A percentile compares a stretch with the other conserved stretches of the same genome.
phyloP scores from a whole-genome alignment of 371 early-diverging fungal species.

The Rhizopus arrhizus region DNA sequence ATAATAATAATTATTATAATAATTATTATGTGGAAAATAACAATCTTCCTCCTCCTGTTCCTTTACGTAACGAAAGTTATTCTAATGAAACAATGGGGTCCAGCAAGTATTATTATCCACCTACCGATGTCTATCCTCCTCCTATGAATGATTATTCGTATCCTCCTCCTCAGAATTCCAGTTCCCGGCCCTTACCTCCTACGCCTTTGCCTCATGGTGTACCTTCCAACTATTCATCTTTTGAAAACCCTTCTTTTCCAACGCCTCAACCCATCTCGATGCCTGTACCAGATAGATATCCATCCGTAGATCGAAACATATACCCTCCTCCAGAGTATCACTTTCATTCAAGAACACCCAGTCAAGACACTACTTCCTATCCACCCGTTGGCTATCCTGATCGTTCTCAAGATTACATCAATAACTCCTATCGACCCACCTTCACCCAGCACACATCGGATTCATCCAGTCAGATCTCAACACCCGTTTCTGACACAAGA shows the following conservation, averaged over 20 bases:
- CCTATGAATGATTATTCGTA: too few species aligned
- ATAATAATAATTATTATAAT: conserved; percentile 9
- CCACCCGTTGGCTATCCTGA: conserved; percentile 26
- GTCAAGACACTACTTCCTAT: conserved; percentile 11
- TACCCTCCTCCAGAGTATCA: conserved; percentile 24
- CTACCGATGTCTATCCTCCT: conserved; percentile 13
- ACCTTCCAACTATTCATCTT: conserved; percentile 1
- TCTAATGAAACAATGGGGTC: background rate
- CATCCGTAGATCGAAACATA: conserved; percentile 11
- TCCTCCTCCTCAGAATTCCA: background rate
- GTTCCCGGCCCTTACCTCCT: conserved; percentile 8
- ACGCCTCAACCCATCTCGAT: conserved; percentile 17
- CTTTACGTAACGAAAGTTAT: conserved; percentile 15
- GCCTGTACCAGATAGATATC: conserved; percentile 25
- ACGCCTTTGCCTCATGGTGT: conserved; percentile 27
- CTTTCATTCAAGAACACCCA: conserved; percentile 8
- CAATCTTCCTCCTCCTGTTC: conserved; percentile 17
- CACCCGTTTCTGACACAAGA: conserved; percentile 2
- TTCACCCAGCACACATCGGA: conserved; percentile 12
- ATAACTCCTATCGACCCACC: conserved; percentile 24
- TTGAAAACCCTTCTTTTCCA: background rate
- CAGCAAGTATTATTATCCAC: conserved; percentile 22
- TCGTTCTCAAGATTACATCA: conserved; percentile 24
- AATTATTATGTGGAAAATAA: background rate
- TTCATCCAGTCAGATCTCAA: conserved; percentile 6